Conservation (phyloP, 139 green algal species). For the Chlamydomonas eustigma region DNA sequence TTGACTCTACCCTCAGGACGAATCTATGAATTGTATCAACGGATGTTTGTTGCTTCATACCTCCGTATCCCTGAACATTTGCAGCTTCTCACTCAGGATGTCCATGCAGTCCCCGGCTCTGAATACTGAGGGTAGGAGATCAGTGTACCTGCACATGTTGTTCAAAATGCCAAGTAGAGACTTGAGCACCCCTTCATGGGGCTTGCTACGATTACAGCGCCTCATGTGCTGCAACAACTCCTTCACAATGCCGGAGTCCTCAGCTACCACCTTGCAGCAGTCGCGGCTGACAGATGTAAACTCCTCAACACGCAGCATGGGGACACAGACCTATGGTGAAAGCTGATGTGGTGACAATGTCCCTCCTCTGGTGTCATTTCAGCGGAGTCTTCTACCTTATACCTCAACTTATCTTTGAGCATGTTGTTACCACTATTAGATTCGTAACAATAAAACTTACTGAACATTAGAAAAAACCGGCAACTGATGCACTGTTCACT, state of each 20-base stretch:
- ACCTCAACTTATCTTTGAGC: too few relatives aligned
- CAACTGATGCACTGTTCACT: too few relatives aligned
- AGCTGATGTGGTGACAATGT: background rate
- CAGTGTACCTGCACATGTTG: constrained; percentile 47
- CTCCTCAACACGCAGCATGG: constrained; percentile 35
- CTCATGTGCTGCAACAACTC: constrained; percentile 54
- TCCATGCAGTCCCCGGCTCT: constrained; percentile 44
- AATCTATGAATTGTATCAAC: too few relatives aligned
- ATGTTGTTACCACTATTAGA: too few relatives aligned
- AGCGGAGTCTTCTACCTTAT: too few relatives aligned
- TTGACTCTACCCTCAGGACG: too few relatives aligned
- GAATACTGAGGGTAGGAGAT: constrained; percentile 44
- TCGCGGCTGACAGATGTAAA: constrained; percentile 47
- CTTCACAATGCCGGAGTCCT: constrained; percentile 25
- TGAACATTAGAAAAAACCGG: too few relatives aligned
- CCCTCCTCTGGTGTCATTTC: too few relatives aligned
- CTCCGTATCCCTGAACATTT: constrained; percentile 64
- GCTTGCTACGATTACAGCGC: constrained; percentile 60
- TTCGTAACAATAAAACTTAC: too few relatives aligned
- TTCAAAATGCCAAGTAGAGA: constrained; percentile 42
- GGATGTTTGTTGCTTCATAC: too few relatives aligned
- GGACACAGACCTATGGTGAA: constrained; percentile 31
- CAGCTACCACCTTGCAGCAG: constrained; percentile 53
- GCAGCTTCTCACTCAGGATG: constrained; percentile 62
- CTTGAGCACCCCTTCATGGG: constrained; percentile 50